A percentile compares a stretch with the other conserved stretches of the same genome.
Conservation (phyloP, 345 rosid species). For the Eucalyptus tenuipes region DNA sequence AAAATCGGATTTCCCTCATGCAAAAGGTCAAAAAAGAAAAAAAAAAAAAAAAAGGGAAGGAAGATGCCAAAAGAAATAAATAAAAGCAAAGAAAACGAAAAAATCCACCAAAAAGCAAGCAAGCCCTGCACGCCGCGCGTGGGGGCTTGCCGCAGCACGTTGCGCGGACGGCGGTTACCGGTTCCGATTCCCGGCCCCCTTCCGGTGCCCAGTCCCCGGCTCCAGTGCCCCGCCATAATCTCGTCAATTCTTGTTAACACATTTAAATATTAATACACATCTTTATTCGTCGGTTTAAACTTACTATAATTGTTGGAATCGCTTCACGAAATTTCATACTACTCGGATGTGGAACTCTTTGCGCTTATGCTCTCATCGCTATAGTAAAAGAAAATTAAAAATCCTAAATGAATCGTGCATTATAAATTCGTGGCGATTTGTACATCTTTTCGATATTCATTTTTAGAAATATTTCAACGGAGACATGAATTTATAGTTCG, state of each 20-base stretch:
- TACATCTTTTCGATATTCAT: not conserved
- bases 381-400: not conserved
- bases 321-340: not conserved
- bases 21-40: not conserved
- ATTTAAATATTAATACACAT: not conserved
- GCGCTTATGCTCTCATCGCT: not conserved
- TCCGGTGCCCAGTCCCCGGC: not conserved
- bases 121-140: not conserved
- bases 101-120: not conserved
- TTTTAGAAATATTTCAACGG: not conserved
- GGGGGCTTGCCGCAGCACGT: not conserved
- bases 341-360: rapidly evolving
- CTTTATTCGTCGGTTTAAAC: not conserved
- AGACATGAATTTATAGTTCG: not conserved
- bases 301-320: rapidly evolving
- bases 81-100: not conserved
- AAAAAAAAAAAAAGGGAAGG: not conserved
- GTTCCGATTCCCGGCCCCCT: not conserved
- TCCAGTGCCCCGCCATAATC: not conserved
- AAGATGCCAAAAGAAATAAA: not conserved
- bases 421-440: not conserved
- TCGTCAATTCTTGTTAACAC: not conserved
- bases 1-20: not conserved
- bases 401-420: rapidly evolving
- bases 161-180: not conserved